Evolutionary conservation across 1,139 yeast species (phyloP), one percentile per base, ranked within the genome.

Genomic region (Geotrichum aggregatum): DNA sequence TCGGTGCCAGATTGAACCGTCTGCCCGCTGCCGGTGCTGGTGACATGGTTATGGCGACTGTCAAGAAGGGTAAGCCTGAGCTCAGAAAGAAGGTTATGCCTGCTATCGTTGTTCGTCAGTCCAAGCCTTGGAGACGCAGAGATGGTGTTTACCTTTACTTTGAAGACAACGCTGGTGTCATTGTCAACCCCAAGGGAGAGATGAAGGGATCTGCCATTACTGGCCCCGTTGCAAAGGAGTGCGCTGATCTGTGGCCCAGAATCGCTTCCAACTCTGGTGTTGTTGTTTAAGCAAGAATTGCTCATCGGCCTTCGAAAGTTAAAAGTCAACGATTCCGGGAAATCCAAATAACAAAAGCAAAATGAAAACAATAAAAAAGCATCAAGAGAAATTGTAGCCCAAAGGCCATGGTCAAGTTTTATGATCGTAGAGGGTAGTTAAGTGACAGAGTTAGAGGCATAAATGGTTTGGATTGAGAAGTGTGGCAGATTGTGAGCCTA

Each of bases 231-330:
- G 98, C 97, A 77, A 94, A 92, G 83, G 99, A 94, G 83, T 92
- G 98, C 82, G 98, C 99, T 76, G 99, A 94, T 76, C 87, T 94
- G 78, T 94, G 99, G 99, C 99, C 99, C 76, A 91, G 98, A 84
- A 92, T 94, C 80, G 98, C 99, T 74, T 89, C 98, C 69, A 89
- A 89, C 94, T 94, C 98, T 71, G 98, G 98, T 87, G 98, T 94
- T 76, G 98, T 94, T 78, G 99, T 89, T 76, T 92, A 91, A 79
- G n/a, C n/a, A 69, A 24, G 8, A 8, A 24, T 5, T 8, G 28
- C 28, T 24, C 28, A n/a, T n/a, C n/a, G n/a, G n/a, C n/a, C n/a
- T n/a, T n/a, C n/a, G n/a, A n/a, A n/a, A n/a, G n/a, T n/a, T n/a
- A n/a, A n/a, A n/a, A n/a, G n/a, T n/a, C n/a, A n/a, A n/a, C n/a